Base-by-base conservation (phyloP, 345 rosid species). In the Salix dunnii region DNA sequence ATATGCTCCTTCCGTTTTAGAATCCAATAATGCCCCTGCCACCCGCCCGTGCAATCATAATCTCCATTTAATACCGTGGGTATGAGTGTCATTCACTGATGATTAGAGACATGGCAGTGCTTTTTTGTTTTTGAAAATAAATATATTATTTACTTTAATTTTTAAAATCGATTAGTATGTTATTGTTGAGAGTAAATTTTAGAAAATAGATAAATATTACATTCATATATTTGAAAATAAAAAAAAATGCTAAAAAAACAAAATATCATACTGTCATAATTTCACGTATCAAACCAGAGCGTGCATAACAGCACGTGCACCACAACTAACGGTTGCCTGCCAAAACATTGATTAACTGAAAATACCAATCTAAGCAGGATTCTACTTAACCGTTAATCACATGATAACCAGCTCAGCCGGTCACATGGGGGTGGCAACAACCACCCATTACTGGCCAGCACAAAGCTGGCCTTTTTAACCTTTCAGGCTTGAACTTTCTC, bases 391-490 rank as follows among this genome's bases (percentile, higher is more conserved):
- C 80, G 85, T 75, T 77, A 74, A 85, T 81, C 91, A 81, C 91
- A 82, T 88, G 89, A 81, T 67, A 69, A 83, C 92, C 91, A 89
- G 88, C 90, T 89, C 87, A 85, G 85, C 83, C 71, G 77, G 76
- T 86, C 91, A 88, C 93, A 82, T 90, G 90, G 82, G 14, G 38
- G 74, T 12, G 40, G 64, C 69, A 63, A 78, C 65, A 77, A 31
- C 73, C 86, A 78, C 73, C 82, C 30, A 35, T 72, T 30, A 5
- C 73, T 40, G 21, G 23, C 49, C 12, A 16, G 0, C 36, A 58
- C 53, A n/a, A 16, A 72, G 77, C 79, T 73, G 75, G 48, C 74
- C 3, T 65, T 2, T 17, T 31, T 28, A 13, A 51, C 48, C 20
- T 12, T 48, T 0, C 27, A 55, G 8, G 61, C 35, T 66, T 33